Conservation (phyloP, 2,329 filamentous ascomycete species). For the Beauveria caledonica region DNA sequence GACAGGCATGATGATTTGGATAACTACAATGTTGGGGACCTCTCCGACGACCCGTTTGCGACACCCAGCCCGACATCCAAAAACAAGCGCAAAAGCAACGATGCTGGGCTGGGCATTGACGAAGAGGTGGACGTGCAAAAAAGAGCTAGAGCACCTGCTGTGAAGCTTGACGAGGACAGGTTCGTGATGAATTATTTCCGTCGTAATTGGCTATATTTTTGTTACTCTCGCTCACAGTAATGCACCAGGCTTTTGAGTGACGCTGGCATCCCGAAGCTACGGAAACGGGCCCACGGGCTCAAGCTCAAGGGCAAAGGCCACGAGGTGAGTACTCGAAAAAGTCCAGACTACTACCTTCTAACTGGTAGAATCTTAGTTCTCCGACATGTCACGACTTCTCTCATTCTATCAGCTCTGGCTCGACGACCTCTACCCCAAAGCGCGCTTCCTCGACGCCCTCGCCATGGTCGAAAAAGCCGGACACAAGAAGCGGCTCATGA, state of each 20-base stretch:
- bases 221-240: background rate
- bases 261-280: conserved; percentile 74
- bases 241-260: conserved; percentile 63
- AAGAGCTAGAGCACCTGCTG: conserved; percentile 59
- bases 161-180: conserved; percentile 81
- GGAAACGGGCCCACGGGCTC: conserved; percentile 60
- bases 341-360: background rate
- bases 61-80: conserved; percentile 33
- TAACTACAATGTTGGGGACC: conserved; percentile 61
- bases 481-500: conserved; percentile 70
- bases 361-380: conserved; percentile 48
- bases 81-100: conserved; percentile 41
- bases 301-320: conserved; percentile 90
- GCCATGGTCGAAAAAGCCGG: conserved; percentile 89
- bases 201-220: background rate
- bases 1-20: conserved; percentile 56
- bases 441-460: conserved; percentile 84
- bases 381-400: conserved; percentile 71
- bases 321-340: conserved; percentile 49
- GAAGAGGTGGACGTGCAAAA: conserved; percentile 78
- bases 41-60: conserved; percentile 39
- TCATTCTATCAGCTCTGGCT: conserved; percentile 96
- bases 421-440: conserved; percentile 90
- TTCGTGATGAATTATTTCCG: conserved; percentile 23
- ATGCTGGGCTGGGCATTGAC: conserved; percentile 65